Evolutionary conservation across 2,329 filamentous ascomycete genomes (phyloP).

Genomic region (Nothopassalora personata): DNA sequence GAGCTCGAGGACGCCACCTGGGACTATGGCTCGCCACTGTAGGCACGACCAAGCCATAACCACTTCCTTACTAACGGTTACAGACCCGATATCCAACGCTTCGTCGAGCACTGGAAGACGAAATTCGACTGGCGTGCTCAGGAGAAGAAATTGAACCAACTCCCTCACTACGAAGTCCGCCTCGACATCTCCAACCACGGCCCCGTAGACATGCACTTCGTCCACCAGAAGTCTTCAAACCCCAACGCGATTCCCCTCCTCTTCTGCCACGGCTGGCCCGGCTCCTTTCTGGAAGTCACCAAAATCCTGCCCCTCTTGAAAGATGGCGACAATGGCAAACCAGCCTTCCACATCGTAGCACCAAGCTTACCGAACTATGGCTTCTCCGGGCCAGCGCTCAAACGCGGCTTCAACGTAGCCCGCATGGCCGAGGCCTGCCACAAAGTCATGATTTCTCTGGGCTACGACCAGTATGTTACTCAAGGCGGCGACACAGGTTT

Average conservation of each 20-base stretch:
- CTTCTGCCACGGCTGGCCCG: conserved; percentile 65
- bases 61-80: neutral
- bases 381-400: conserved; percentile 38
- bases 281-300: conserved; percentile 61
- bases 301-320: conserved; percentile 52
- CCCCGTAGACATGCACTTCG: conserved; percentile 56
- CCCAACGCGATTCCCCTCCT: conserved; percentile 58
- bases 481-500: conserved; percentile 40
- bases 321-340: conserved; percentile 7
- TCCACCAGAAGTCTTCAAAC: conserved; percentile 52
- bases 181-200: conserved; percentile 54
- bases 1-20: conserved; percentile 41
- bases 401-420: conserved; percentile 19
- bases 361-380: conserved; percentile 54
- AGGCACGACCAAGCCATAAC: neutral
- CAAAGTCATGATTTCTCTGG: conserved; percentile 37
- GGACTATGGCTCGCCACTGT: conserved; percentile 56
- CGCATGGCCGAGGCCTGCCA: conserved; percentile 31
- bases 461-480: conserved; percentile 36
- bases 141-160: conserved; percentile 55
- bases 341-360: conserved; percentile 49
- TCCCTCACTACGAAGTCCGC: conserved; percentile 54
- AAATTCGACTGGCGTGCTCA: conserved; percentile 56
- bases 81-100: conserved; percentile 51
- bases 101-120: conserved; percentile 53